phyloP scores from a whole-genome alignment of 176 grass and related monocot genomes.

The Luzula sylvatica region DNA sequence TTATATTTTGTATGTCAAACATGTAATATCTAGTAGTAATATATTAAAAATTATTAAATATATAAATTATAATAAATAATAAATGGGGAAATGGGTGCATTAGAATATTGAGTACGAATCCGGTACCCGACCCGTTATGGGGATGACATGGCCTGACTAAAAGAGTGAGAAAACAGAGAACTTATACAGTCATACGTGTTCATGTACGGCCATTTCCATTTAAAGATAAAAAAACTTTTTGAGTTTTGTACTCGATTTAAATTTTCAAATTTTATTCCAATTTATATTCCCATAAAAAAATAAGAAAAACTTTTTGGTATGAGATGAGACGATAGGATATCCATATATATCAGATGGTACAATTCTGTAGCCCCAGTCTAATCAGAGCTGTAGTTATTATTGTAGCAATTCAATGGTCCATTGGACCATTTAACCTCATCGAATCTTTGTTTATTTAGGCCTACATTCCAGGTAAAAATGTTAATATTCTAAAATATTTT shows the following conservation, averaged over 20 bases:
- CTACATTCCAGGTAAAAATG: too few species aligned
- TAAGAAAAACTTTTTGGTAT: not conserved
- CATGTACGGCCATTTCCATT: slow-evolving; percentile 8
- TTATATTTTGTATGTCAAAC: too few species aligned
- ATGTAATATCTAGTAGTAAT: too few species aligned
- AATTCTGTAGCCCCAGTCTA: not conserved
- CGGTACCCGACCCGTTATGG: too few species aligned
- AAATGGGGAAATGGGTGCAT: too few species aligned
- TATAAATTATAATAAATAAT: too few species aligned
- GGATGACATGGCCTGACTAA: too few species aligned
- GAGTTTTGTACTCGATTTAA: not conserved
- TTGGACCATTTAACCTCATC: not conserved
- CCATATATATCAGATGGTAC: not conserved
- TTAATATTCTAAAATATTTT: too few species aligned
- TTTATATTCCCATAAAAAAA: too few species aligned
- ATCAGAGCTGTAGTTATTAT: not conserved
- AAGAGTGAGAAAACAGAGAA: not conserved
- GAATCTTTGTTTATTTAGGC: not conserved
- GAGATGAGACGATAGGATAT: not conserved
- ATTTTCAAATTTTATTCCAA: too few species aligned
- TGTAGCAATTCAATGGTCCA: not conserved
- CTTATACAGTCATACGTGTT: not conserved
- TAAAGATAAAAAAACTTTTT: slow-evolving; percentile 8
- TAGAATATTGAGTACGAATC: too few species aligned
- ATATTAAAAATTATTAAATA: too few species aligned